A percentile compares a stretch with the other conserved stretches of the same genome.
These are phyloP conservation scores for Laetiporus sulphureus DNA, from an alignment of 1,284 basidiomycete genomes.

Conservation along the genomic window DNA sequence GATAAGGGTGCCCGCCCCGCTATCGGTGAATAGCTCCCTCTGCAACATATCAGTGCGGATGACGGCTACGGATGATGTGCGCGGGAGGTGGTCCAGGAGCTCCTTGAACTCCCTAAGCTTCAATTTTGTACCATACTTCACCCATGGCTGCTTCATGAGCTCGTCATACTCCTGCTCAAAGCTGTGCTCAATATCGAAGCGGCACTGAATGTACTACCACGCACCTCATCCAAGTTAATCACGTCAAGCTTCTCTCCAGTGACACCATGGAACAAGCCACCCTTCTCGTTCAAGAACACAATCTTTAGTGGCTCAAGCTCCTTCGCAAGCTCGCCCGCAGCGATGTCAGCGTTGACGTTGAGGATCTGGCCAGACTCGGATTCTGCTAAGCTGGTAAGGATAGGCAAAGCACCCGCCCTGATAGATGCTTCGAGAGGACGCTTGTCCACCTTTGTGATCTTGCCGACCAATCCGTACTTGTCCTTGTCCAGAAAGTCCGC, in stretches of 20 bases:
- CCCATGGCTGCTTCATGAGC: constrained; percentile 99
- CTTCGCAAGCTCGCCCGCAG: constrained; percentile 92
- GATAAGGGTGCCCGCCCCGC: constrained; percentile 95
- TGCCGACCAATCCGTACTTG: constrained; percentile 93
- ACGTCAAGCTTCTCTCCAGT: constrained; percentile 92
- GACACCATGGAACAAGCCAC: constrained; percentile 95
- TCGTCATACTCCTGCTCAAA: constrained; percentile 81
- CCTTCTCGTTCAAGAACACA: constrained; percentile 98
- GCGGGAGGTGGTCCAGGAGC: constrained; percentile 95
- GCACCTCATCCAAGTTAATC: constrained; percentile 95
- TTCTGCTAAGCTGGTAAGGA: constrained; percentile 89
- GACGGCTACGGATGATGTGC: constrained; percentile 96
- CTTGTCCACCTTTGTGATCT: constrained; percentile 90
- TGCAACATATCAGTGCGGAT: constrained; percentile 93
- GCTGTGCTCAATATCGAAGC: background rate
- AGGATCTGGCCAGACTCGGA: constrained; percentile 89
- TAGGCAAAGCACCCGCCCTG: constrained; percentile 88
- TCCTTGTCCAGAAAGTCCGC: constrained; percentile 91
- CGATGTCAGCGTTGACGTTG: constrained; percentile 96
- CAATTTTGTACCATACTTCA: constrained; percentile 99
- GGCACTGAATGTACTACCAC: constrained; percentile 8
- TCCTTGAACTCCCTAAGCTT: constrained; percentile 99
- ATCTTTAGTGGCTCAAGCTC: constrained; percentile 99
- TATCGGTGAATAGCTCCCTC: constrained; percentile 98
- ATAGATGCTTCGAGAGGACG: constrained; percentile 93